Percentiles rank a stretch among this genome's conserved stretches.
Evolutionary conservation across 1,284 basidiomycete species (phyloP).

Genomic region (Pseudomicrostroma phylloplanum): DNA sequence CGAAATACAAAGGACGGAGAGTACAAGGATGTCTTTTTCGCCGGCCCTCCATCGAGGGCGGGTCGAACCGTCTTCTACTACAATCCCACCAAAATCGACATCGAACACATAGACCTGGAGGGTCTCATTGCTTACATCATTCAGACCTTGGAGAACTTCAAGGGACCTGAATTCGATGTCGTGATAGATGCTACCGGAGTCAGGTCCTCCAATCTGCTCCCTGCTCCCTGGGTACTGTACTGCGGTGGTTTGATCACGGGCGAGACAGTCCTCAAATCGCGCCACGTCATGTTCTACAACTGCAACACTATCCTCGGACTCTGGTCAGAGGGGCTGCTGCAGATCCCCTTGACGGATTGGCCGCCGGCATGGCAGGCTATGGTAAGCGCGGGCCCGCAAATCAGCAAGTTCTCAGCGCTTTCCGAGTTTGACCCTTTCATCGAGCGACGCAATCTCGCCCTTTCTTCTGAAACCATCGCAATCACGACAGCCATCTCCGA

Average conservation of each 20-base stretch:
- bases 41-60: slow-evolving; percentile 39
- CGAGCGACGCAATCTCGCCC: slow-evolving; percentile 34
- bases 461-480: slow-evolving; percentile 27
- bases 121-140: slow-evolving; percentile 58
- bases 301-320: slow-evolving; percentile 30
- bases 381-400: not conserved
- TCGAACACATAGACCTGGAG: slow-evolving; percentile 78
- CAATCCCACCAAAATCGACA: slow-evolving; percentile 59
- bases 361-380: not conserved
- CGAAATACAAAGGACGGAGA: slow-evolving; percentile 34
- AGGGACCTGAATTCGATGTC: slow-evolving; percentile 31
- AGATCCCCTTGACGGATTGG: not conserved
- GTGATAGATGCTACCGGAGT: slow-evolving; percentile 35
- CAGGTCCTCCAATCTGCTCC: slow-evolving; percentile 25
- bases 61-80: slow-evolving; percentile 54
- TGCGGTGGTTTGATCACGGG: slow-evolving; percentile 33
- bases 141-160: slow-evolving; percentile 27
- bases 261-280: slow-evolving; percentile 28
- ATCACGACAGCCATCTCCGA: slow-evolving; percentile 28
- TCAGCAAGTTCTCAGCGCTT: slow-evolving; percentile 24
- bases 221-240: slow-evolving; percentile 39
- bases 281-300: slow-evolving; percentile 36
- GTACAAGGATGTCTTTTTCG: slow-evolving; percentile 35
- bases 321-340: slow-evolving; percentile 1
- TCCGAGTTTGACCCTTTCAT: slow-evolving; percentile 34